Percentiles rank a stretch among this genome's conserved stretches.
phyloP scores from a whole-genome alignment of 805 yeast species.

The Hanseniaspora nectarophila region DNA sequence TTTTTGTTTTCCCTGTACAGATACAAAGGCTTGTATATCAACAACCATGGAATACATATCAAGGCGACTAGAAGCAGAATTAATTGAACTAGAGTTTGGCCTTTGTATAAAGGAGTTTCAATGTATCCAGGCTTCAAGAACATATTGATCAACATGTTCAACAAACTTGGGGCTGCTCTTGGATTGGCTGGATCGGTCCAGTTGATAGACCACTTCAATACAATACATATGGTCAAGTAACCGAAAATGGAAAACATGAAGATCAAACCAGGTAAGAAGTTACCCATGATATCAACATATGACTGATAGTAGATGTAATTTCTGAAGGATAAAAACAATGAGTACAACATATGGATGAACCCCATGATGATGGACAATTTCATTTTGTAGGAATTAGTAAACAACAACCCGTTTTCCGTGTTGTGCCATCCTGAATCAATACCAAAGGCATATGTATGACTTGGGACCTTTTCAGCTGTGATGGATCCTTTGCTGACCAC shows the following conservation, averaged over 20 bases:
- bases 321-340: conserved; percentile 70
- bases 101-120: conserved; percentile 65
- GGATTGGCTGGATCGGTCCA: conserved; percentile 57
- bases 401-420: conserved; percentile 77
- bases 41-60: conserved; percentile 83
- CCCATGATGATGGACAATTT: conserved; percentile 92
- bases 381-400: conserved; percentile 95
- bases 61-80: conserved; percentile 63
- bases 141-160: conserved; percentile 93
- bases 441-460: conserved; percentile 59
- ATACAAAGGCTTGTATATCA: conserved; percentile 71
- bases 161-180: conserved; percentile 78
- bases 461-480: conserved; percentile 50
- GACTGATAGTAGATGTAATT: conserved; percentile 62
- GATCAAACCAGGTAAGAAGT: conserved; percentile 83
- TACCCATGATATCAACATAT: conserved; percentile 72
- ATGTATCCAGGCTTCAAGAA: conserved; percentile 84
- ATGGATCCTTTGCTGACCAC: conserved; percentile 56
- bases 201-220: conserved; percentile 89
- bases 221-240: conserved; percentile 69
- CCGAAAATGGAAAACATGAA: conserved; percentile 97
- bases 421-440: conserved; percentile 96
- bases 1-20: conserved; percentile 33
- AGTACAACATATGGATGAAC: conserved; percentile 84
- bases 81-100: conserved; percentile 69